Base-by-base conservation (phyloP, 2,329 filamentous ascomycete genomes). In the Stachybotrys elegans region DNA sequence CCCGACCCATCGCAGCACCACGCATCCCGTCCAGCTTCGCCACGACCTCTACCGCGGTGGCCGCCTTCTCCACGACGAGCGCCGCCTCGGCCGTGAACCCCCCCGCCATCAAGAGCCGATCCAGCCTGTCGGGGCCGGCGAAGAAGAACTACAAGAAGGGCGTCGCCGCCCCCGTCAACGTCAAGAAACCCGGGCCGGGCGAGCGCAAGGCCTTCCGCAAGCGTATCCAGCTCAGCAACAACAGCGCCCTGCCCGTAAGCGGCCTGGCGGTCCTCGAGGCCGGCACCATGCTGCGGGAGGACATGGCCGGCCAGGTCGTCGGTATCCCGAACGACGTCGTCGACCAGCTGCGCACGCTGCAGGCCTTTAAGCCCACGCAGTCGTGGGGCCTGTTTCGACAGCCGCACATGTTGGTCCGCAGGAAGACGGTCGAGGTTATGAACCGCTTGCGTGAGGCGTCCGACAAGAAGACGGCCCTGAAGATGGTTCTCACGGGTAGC, bases 341-440 rank as follows among this genome's bases (percentile, higher is more conserved):
- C 41, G 90, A 95, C 68, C 80, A 84, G 62, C 72, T 98, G 69
- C 79, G 90, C 56, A 78, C 83, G n/a, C 75, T 86, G 43, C 88
- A 95, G 60, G 90, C 88, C 4, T 98, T 98, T 75, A 95, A 95
- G 77, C 75, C 82, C 19, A 87, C 82, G 20, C 93, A 97, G 74
- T 83, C 79, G 51, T 98, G 93, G 91, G 79, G 76, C 47, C 70
- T 95, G 57, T 98, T 97, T 68, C 74, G 88, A 54, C 78, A 82
- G 52, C 93, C 93, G 21, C 86, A 87, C 44, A 79, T 85, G 43
- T 70, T 98, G 60, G 71, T 95, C 49, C 79, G 91, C 54, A 73
- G 78, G 46, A 88, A 96, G 71, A 86, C 86, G n/a, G 70, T 87
- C 32, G 76, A 86, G 48, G 57, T 96, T 56, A 77, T 79, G n/a